Conservation (phyloP, 352 stramenopile genomes). For the Globisporangium splendens region DNA sequence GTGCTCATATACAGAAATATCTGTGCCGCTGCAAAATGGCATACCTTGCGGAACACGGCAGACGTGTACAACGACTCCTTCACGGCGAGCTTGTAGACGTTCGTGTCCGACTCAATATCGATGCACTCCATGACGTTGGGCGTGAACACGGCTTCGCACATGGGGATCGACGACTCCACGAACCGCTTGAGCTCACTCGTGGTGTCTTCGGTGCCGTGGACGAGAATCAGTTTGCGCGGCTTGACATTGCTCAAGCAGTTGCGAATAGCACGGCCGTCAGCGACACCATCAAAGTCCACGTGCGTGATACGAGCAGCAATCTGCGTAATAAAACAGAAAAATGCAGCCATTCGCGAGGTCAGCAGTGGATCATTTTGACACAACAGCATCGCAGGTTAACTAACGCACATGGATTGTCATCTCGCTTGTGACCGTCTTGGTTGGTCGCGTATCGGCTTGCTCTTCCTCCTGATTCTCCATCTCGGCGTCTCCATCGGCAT, state of each 20-base stretch:
- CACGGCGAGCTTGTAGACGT: slow-evolving; percentile 86
- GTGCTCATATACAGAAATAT: background rate
- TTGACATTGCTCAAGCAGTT: slow-evolving; percentile 89
- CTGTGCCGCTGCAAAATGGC: background rate
- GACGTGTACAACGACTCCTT: slow-evolving; percentile 87
- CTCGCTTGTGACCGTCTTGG: slow-evolving; percentile 76
- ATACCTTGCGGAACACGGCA: slow-evolving; percentile 77
- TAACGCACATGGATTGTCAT: slow-evolving; percentile 51
- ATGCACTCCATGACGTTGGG: slow-evolving; percentile 87
- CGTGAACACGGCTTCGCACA: slow-evolving; percentile 85
- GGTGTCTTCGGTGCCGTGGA: slow-evolving; percentile 80
- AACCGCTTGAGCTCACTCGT: slow-evolving; percentile 82
- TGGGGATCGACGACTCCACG: slow-evolving; percentile 76
- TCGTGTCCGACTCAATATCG: slow-evolving; percentile 89
- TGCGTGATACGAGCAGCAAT: slow-evolving; percentile 72
- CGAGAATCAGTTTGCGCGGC: slow-evolving; percentile 84
- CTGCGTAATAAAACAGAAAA: slow-evolving; percentile 17
- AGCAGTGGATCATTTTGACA: background rate
- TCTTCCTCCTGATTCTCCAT: slow-evolving; percentile 75
- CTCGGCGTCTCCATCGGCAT: slow-evolving; percentile 54
- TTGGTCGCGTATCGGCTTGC: slow-evolving; percentile 61
- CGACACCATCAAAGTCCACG: slow-evolving; percentile 84
- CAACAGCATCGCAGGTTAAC: background rate
- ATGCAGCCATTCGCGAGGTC: background rate
- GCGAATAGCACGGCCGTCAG: slow-evolving; percentile 81